Conservation (phyloP, 2,329 filamentous ascomycete genomes). For the Fusarium sp. region DNA sequence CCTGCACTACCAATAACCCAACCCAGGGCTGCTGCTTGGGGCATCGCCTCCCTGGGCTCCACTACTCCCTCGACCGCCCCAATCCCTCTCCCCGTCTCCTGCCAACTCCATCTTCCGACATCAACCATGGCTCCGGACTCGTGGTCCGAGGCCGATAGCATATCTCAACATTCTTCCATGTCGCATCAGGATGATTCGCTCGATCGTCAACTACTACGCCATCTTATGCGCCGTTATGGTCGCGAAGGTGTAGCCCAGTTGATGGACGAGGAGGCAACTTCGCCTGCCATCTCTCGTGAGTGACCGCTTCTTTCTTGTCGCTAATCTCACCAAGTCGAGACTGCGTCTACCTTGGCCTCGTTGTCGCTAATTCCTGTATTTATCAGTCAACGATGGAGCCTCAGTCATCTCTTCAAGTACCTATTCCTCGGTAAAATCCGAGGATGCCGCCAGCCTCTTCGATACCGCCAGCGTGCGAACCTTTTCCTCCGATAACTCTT, state of each 20-base stretch:
- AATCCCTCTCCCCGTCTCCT: constrained; percentile 14
- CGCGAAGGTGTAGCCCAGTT: constrained; percentile 48
- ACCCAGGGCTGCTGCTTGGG: constrained; percentile 40
- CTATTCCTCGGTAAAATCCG: constrained; percentile 50
- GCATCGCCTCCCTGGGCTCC: constrained; percentile 36
- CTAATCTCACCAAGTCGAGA: not conserved
- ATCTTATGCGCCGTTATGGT: constrained; percentile 50
- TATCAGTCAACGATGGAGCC: constrained; percentile 46
- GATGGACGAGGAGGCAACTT: constrained; percentile 48
- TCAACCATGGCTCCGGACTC: constrained; percentile 46
- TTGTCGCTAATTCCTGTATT: constrained; percentile 11
- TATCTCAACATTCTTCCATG: constrained; percentile 43
- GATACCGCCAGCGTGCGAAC: constrained; percentile 52
- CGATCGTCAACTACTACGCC: constrained; percentile 51
- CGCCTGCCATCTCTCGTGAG: constrained; percentile 45
- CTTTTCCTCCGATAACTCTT: constrained; percentile 55
- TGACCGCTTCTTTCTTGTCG: constrained; percentile 15
- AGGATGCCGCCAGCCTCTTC: constrained; percentile 52
- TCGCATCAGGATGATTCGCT: constrained; percentile 45
- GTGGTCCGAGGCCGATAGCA: constrained; percentile 48
- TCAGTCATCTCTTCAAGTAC: constrained; percentile 51
- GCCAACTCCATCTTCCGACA: constrained; percentile 8
- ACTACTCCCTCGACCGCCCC: constrained; percentile 33
- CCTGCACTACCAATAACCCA: constrained; percentile 20
- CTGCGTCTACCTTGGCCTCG: not conserved